These are phyloP conservation scores for Lactifluus hygrophoroides DNA, from an alignment of 768 basidiomycete species.

Conservation along the genomic window DNA sequence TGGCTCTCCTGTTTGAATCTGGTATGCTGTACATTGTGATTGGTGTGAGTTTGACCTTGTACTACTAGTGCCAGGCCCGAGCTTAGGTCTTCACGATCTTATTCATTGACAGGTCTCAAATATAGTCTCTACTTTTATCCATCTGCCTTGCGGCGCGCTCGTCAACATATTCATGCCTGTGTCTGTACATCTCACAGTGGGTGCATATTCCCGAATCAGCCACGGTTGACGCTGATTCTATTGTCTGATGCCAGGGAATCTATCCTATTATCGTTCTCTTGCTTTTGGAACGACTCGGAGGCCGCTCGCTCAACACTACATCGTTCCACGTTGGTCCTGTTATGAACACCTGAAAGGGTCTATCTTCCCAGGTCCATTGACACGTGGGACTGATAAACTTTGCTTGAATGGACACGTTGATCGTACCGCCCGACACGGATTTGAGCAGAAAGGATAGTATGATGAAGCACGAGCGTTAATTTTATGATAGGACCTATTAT, in stretches of 20 bases:
- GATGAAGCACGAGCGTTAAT: too few relatives aligned
- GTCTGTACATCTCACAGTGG: neutral
- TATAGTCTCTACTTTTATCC: neutral
- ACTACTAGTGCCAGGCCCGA: neutral
- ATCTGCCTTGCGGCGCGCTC: neutral
- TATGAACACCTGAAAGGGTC: too few relatives aligned
- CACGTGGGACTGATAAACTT: too few relatives aligned
- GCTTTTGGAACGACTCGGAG: neutral
- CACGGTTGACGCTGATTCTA: neutral
- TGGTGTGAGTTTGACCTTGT: neutral
- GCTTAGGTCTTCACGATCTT: neutral
- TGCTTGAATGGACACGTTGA: too few relatives aligned
- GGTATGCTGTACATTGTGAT: conserved; percentile 3
- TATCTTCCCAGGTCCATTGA: too few relatives aligned
- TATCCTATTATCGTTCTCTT: conserved; percentile 2
- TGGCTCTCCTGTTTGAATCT: neutral
- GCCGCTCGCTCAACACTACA: neutral
- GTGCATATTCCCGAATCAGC: neutral
- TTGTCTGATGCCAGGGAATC: neutral
- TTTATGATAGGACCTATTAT: too few relatives aligned
- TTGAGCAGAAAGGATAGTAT: too few relatives aligned
- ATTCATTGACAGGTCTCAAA: neutral
- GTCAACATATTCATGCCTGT: neutral
- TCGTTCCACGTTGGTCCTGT: neutral
- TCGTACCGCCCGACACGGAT: too few relatives aligned